Conservation (phyloP, 768 basidiomycete genomes). For the Kondoa subrosea region DNA sequence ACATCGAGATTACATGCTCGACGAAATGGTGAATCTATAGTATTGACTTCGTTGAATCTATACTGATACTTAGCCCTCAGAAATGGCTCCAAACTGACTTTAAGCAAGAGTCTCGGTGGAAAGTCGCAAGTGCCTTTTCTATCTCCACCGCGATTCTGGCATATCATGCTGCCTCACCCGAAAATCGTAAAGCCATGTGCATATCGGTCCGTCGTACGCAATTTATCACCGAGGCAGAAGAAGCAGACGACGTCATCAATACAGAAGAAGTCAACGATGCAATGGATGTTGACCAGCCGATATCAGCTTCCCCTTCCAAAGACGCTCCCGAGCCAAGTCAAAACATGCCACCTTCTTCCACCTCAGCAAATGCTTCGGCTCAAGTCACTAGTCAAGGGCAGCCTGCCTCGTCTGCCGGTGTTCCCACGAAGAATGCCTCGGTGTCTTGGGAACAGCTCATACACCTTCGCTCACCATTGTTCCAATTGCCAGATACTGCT, state of each 20-base stretch:
- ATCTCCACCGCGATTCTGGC: constrained; percentile 65
- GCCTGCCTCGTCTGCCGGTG: background rate
- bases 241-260: constrained; percentile 34
- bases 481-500: constrained; percentile 16
- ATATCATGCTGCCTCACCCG: constrained; percentile 62
- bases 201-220: constrained; percentile 26
- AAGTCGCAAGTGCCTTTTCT: constrained; percentile 63
- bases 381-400: too few relatives aligned
- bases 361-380: too few relatives aligned
- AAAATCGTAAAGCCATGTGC: constrained; percentile 49
- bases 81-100: constrained; percentile 97
- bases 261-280: constrained; percentile 11
- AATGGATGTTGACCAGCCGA: too few relatives aligned
- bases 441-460: constrained; percentile 16
- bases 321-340: too few relatives aligned
- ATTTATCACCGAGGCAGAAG: constrained; percentile 43
- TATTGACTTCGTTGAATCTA: constrained; percentile 6
- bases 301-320: too few relatives aligned
- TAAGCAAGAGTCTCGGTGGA: constrained; percentile 85
- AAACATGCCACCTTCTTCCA: too few relatives aligned
- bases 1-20: constrained; percentile 89
- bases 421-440: background rate
- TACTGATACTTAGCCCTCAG: constrained; percentile 34
- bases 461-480: constrained; percentile 22
- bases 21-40: constrained; percentile 62